phyloP scores from a whole-genome alignment of 192 early-diverging fungal genomes.

The Coemansia sp. region DNA sequence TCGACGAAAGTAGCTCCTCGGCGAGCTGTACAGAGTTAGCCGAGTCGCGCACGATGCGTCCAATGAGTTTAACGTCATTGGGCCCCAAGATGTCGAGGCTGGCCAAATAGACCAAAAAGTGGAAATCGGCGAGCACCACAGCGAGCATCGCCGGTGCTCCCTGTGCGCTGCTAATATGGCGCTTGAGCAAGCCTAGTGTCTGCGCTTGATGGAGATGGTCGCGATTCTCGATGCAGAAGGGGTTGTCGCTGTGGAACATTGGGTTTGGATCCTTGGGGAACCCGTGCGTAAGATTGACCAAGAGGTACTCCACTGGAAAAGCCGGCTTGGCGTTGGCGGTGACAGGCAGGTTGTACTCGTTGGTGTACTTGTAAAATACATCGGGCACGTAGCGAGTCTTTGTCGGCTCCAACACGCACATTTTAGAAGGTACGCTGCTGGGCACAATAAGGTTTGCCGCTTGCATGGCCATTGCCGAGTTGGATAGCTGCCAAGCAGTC shows the following conservation, averaged over 20 bases:
- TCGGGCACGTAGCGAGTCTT: constrained; percentile 91
- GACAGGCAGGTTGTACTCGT: constrained; percentile 89
- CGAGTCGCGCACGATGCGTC: constrained; percentile 21
- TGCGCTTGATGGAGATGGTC: constrained; percentile 58
- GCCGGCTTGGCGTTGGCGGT: constrained; percentile 90
- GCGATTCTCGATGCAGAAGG: constrained; percentile 84
- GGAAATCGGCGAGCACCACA: constrained; percentile 78
- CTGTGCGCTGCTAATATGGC: constrained; percentile 46
- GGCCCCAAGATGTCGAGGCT: constrained; percentile 67
- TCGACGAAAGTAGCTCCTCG: constrained; percentile 19
- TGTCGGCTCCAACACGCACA: constrained; percentile 79
- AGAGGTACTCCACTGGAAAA: constrained; percentile 95
- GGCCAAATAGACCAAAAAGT: constrained; percentile 74
- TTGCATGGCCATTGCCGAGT: constrained; percentile 85
- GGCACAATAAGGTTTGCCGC: constrained; percentile 91
- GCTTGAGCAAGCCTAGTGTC: constrained; percentile 63
- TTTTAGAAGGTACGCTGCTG: constrained; percentile 79
- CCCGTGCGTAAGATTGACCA: constrained; percentile 91
- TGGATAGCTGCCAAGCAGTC: constrained; percentile 88
- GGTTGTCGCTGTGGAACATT: constrained; percentile 63
- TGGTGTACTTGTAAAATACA: constrained; percentile 94
- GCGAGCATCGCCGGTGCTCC: constrained; percentile 44
- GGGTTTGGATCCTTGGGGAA: constrained; percentile 81
- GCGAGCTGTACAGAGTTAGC: constrained; percentile 12
- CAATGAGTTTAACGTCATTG: constrained; percentile 51